Conservation (phyloP, 1,284 basidiomycete species). For the Wolfiporia cocos region DNA sequence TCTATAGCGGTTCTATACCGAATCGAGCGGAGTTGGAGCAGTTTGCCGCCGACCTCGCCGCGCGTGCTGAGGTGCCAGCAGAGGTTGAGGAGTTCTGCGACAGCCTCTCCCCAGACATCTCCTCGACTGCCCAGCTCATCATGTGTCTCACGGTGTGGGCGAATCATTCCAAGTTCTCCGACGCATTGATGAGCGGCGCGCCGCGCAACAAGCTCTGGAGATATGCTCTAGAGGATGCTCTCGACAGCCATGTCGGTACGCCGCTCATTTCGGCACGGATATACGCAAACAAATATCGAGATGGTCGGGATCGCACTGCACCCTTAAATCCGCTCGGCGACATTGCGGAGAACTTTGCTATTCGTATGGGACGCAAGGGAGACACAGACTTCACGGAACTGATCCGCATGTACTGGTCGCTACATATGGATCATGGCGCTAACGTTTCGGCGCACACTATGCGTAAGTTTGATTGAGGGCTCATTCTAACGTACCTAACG, state of each 20-base stretch:
- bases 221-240: constrained; percentile 6
- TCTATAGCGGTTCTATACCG: constrained; percentile 5
- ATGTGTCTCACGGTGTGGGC: constrained; percentile 1
- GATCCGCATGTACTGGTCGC: constrained; percentile 7
- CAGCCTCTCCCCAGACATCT: constrained; percentile 1
- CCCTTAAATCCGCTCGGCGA: constrained; percentile 2
- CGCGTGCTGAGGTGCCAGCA: constrained; percentile 1
- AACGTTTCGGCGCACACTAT: constrained; percentile 9
- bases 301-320: not conserved
- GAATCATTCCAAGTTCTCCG: constrained; percentile 5
- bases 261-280: constrained; percentile 5
- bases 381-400: constrained; percentile 6
- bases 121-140: constrained; percentile 5
- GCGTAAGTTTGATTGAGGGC: constrained; percentile 4
- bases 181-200: constrained; percentile 4
- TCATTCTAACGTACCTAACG: not conserved
- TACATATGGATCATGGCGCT: constrained; percentile 9
- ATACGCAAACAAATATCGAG: constrained; percentile 4
- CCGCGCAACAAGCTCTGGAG: constrained; percentile 5
- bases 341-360: constrained; percentile 7
- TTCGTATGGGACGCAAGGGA: constrained; percentile 1
- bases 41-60: constrained; percentile 4
- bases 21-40: constrained; percentile 1
- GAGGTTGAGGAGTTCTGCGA: constrained; percentile 7
- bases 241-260: constrained; percentile 1